Conservation (phyloP, 1,284 basidiomycete genomes). For the Psilocybe mexicana region DNA sequence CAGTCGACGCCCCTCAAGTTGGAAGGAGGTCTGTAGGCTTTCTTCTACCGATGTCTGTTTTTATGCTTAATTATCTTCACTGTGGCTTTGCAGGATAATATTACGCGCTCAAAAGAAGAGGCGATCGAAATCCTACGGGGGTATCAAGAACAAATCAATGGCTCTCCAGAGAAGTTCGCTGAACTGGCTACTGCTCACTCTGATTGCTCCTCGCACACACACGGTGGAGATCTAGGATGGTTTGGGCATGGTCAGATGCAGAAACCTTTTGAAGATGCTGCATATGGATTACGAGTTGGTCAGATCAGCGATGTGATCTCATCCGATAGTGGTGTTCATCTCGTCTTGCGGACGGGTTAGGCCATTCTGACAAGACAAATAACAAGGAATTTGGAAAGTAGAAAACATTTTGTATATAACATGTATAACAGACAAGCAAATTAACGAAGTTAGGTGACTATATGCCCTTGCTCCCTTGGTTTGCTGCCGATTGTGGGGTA, state of each 20-base stretch:
- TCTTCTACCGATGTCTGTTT: slow-evolving; percentile 10
- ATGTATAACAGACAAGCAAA: no score
- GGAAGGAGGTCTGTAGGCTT: slow-evolving; percentile 78
- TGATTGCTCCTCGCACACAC: slow-evolving; percentile 84
- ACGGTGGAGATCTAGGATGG: slow-evolving; percentile 84
- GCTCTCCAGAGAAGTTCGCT: slow-evolving; percentile 67
- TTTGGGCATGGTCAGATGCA: slow-evolving; percentile 95
- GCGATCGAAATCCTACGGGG: slow-evolving; percentile 76
- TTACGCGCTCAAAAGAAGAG: slow-evolving; percentile 90
- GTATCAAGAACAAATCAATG: slow-evolving; percentile 63
- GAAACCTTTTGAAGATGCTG: slow-evolving; percentile 93
- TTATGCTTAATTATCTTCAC: not conserved
- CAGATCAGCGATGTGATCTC: slow-evolving; percentile 86
- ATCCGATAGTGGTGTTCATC: slow-evolving; percentile 95
- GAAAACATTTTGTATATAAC: no score
- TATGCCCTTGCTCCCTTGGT: no score
- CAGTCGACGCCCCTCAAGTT: slow-evolving; percentile 86
- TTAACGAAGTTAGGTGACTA: not conserved
- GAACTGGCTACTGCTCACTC: slow-evolving; percentile 76
- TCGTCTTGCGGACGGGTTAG: slow-evolving; percentile 88
- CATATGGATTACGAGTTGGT: slow-evolving; percentile 80
- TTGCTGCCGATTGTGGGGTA: no score
- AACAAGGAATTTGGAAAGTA: not conserved
- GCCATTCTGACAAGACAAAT: not conserved
- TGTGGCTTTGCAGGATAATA: slow-evolving; percentile 53